phyloP scores from a whole-genome alignment of 2,329 filamentous ascomycete genomes.

The Penicillium occitanis region DNA sequence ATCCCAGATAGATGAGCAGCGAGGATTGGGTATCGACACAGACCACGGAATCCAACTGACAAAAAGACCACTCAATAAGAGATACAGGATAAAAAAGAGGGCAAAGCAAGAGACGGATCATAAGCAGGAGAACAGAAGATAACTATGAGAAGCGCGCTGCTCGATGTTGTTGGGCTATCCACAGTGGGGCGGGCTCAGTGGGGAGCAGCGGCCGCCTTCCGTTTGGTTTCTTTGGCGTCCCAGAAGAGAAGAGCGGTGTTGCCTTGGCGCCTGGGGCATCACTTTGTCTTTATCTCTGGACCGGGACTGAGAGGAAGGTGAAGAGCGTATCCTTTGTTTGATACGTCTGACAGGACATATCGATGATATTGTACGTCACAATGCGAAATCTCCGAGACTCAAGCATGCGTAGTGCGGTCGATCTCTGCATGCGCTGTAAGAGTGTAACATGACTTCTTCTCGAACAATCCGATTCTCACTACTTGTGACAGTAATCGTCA shows the following conservation, averaged over 20 bases:
- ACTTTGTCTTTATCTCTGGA: neutral
- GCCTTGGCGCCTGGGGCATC: neutral
- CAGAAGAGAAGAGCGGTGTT: neutral
- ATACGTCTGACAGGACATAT: too few species aligned
- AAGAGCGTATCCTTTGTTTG: too few species aligned
- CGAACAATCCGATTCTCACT: neutral
- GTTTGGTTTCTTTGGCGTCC: neutral
- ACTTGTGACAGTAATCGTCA: neutral
- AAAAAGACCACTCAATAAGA: neutral
- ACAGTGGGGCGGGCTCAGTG: neutral
- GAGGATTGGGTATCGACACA: neutral
- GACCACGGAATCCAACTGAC: neutral
- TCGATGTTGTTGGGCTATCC: neutral
- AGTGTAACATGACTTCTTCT: conserved; percentile 1
- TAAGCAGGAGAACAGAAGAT: neutral
- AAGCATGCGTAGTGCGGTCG: neutral
- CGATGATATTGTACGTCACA: neutral
- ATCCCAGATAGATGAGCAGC: neutral
- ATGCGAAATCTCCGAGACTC: neutral
- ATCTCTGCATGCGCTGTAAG: conserved; percentile 3
- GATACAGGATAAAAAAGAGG: neutral
- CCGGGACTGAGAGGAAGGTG: too few species aligned
- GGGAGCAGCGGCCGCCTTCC: neutral
- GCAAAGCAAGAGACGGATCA: neutral
- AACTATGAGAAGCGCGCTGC: too few species aligned